Conservation (phyloP, 2,329 filamentous ascomycete species). For the Fusarium paranaense region DNA sequence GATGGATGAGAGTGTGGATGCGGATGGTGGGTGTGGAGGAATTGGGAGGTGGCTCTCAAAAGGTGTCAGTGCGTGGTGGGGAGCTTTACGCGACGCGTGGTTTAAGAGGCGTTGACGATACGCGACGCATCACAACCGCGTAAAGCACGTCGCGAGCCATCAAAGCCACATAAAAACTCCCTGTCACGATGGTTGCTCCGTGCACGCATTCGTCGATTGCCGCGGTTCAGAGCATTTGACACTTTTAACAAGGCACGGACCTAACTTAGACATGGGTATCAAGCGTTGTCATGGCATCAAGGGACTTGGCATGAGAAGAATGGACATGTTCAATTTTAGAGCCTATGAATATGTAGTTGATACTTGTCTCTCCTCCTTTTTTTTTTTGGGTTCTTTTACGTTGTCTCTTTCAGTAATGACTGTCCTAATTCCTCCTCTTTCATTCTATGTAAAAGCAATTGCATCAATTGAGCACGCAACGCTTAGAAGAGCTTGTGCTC, state of each 20-base stretch:
- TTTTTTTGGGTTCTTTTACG: constrained; percentile 5
- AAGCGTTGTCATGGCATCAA: neutral
- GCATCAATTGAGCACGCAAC: neutral
- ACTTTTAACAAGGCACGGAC: neutral
- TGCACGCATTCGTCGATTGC: neutral
- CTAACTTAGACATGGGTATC: neutral
- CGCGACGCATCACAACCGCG: constrained; percentile 42
- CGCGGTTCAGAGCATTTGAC: neutral
- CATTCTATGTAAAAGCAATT: neutral
- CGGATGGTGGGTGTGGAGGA: constrained; percentile 23
- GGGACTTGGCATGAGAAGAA: constrained; percentile 25
- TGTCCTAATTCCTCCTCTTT: constrained; percentile 16
- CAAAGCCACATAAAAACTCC: constrained; percentile 11
- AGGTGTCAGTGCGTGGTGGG: constrained; percentile 42
- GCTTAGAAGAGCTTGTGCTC: constrained; percentile 95
- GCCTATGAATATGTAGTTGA: constrained; percentile 32
- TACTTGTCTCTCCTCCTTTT: constrained; percentile 34
- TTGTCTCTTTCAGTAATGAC: constrained; percentile 28
- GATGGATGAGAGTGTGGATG: constrained; percentile 1
- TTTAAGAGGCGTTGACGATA: constrained; percentile 37
- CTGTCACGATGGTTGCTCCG: constrained; percentile 1
- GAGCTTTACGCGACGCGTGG: constrained; percentile 49
- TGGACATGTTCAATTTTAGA: constrained; percentile 39
- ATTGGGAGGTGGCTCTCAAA: constrained; percentile 2
- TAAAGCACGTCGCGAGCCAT: constrained; percentile 15